Conservation (phyloP, 495 filamentous ascomycete species). For the Xylaria scruposa region DNA sequence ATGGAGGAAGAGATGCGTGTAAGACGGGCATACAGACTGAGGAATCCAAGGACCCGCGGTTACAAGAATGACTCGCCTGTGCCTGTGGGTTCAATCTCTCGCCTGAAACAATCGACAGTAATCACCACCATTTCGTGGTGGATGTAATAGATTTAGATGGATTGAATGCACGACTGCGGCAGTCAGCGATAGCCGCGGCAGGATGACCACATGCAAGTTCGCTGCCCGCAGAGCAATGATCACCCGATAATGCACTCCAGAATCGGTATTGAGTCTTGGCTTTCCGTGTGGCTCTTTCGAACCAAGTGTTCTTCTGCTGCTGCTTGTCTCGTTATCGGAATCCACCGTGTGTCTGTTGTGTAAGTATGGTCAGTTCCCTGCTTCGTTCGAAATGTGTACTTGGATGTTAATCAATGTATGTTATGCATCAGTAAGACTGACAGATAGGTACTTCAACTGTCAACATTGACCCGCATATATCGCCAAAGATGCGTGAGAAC, state of each 20-base stretch:
- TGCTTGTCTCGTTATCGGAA: not conserved
- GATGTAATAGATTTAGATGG: not conserved
- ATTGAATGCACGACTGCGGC: not conserved
- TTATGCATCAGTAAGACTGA: not conserved
- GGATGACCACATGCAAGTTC: slow-evolving; percentile 25
- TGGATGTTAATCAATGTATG: not conserved
- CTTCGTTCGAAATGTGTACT: not conserved
- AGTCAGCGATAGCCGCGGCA: slow-evolving; percentile 16
- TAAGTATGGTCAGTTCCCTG: not conserved
- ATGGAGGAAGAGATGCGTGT: slow-evolving; percentile 12
- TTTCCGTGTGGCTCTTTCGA: slow-evolving; percentile 23
- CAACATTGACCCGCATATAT: not conserved
- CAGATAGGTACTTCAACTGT: not conserved
- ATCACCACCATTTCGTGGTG: not conserved
- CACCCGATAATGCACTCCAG: slow-evolving; percentile 27
- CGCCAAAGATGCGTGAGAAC: not conserved
- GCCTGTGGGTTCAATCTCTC: not conserved
- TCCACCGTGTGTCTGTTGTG: not conserved
- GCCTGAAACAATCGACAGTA: slow-evolving; percentile 23
- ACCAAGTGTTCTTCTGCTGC: slow-evolving; percentile 5
- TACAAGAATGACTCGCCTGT: not conserved
- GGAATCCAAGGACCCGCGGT: not conserved
- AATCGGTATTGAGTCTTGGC: slow-evolving; percentile 24
- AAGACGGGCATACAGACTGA: slow-evolving; percentile 23
- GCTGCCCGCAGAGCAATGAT: slow-evolving; percentile 21